Evolutionary conservation across 768 basidiomycete genomes (phyloP).

Genomic region (Hypholoma fasciculare): DNA sequence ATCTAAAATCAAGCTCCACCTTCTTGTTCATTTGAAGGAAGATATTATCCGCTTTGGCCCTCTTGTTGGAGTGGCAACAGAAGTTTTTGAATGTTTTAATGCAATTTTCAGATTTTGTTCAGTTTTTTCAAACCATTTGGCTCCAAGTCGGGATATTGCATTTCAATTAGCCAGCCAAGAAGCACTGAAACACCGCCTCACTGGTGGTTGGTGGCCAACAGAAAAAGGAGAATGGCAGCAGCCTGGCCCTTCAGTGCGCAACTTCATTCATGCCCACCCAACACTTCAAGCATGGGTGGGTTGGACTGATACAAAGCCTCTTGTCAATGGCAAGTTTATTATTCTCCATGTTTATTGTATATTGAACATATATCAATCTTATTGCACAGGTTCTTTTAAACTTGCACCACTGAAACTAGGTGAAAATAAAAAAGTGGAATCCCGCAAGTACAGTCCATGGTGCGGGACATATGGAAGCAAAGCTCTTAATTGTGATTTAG

Average conservation of each 20-base stretch:
- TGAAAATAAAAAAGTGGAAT: too few species aligned
- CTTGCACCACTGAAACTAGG: too few species aligned
- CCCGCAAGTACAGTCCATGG: too few species aligned
- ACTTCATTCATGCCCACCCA: neutral
- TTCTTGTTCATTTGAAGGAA: constrained; percentile 29
- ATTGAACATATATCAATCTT: too few species aligned
- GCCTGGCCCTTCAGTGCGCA: neutral
- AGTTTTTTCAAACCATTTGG: constrained; percentile 40
- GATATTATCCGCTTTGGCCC: constrained; percentile 30
- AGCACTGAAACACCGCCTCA: constrained; percentile 28
- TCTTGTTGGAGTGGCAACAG: constrained; percentile 31
- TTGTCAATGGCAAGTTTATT: neutral
- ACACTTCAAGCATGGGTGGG: neutral
- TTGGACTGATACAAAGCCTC: neutral
- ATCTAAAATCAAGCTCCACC: constrained; percentile 35
- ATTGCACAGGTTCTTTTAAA: too few species aligned
- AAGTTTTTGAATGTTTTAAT: constrained; percentile 42
- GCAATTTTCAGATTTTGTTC: constrained; percentile 39
- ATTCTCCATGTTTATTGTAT: too few species aligned
- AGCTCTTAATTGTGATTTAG: too few species aligned
- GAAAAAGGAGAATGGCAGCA: constrained; percentile 5
- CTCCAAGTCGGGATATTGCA: constrained; percentile 43
- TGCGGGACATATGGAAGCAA: too few species aligned
- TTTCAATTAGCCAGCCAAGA: constrained; percentile 27
- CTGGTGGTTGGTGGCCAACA: constrained; percentile 30